Base-by-base conservation (phyloP, 805 yeast species). In the Zygotorulaspora florentina region DNA sequence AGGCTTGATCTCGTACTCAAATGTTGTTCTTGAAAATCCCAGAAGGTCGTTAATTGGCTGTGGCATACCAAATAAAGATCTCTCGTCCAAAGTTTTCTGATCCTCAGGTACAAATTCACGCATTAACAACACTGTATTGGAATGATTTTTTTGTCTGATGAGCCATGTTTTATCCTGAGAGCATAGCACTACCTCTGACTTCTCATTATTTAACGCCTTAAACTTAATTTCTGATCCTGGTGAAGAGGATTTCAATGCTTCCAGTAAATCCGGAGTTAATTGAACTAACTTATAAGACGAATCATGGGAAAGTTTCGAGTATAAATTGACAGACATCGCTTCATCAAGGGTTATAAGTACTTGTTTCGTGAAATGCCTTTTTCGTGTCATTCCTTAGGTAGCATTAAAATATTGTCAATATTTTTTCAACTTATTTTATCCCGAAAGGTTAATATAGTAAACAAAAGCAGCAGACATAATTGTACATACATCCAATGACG, bases 101-200 rank as follows among this genome's bases (percentile, higher is more conserved):
- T 50, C 56, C 11, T 52, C 57, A 1, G 65, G 59, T 5, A 48
- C 47, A 47, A 58, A 59, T 28, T 56, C 62, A 10, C 62, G 62
- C 60, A 79, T 59, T 17, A 89, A 50, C 53, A 88, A 61, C n/a
- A 86, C 81, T 3, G 91, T 77, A 62, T 91, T 89, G 7, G 96
- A 85, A 63, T 91, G 97, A 59, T 87, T 87, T 70, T 85, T 83
- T 57, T 85, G 90, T 42, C 87, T 73, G 13, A 89, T 55, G 37
- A 72, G 70, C 77, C 79, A 89, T 0, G 95, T 85, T 41, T 71
- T 64, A 25, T 66, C 52, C 2, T 66, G 54, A 1, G 91, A 77
- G 47, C 90, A 83, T 12, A 88, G 61, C 26, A 79, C 87, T 8
- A 86, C 76, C 36, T 73, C 75, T 3, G 68, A 51, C 2, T 57